Conservation (phyloP, 805 yeast genomes). For the Candida yuanshanica region DNA sequence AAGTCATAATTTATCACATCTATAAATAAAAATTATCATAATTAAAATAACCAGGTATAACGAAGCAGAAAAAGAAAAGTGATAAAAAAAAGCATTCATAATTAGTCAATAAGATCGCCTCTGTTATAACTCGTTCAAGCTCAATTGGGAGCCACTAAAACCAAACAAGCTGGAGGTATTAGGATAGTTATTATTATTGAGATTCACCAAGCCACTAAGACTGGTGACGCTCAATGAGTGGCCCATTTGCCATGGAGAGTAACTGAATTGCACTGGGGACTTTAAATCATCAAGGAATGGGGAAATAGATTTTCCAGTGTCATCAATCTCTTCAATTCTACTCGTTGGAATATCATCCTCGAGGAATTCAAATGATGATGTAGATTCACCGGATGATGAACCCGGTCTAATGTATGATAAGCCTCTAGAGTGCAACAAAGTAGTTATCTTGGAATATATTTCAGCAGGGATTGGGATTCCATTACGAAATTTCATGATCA, state of each 20-base stretch:
- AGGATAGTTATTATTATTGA: background rate
- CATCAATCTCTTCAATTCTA: background rate
- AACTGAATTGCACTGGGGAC: background rate
- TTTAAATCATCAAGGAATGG: background rate
- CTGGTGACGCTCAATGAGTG: background rate
- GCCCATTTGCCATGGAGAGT: background rate
- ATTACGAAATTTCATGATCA: conserved; percentile 17
- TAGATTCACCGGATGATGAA: background rate
- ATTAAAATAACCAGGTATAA: too few relatives aligned
- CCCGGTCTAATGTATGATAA: background rate
- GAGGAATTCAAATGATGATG: background rate
- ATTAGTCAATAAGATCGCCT: too few relatives aligned
- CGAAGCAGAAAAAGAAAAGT: background rate
- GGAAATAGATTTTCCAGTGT: background rate
- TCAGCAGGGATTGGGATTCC: conserved; percentile 17
- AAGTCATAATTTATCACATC: too few relatives aligned
- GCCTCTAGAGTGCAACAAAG: conserved; percentile 11
- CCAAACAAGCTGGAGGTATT: background rate
- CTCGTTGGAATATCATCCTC: background rate
- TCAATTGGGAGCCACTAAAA: background rate
- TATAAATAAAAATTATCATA: too few relatives aligned
- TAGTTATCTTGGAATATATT: conserved; percentile 12
- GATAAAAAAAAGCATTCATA: too few relatives aligned
- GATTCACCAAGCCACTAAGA: background rate
- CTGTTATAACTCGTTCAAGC: background rate